Evolutionary conservation across 2,329 filamentous ascomycete genomes (phyloP).

Genomic region (Akanthomyces dipterigenus): DNA sequence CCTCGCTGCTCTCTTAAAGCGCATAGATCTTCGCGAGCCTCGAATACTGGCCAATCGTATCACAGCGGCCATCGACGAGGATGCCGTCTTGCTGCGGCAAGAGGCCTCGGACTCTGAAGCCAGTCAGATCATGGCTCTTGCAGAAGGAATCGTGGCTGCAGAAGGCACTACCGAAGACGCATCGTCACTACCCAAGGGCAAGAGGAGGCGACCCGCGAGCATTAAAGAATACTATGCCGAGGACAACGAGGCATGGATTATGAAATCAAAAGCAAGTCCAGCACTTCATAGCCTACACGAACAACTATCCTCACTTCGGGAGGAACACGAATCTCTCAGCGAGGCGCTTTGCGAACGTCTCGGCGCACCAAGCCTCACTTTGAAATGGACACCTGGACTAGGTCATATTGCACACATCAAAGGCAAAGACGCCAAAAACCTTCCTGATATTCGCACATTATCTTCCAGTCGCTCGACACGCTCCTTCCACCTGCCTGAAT

Average conservation of each 20-base stretch:
- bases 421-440: conserved; percentile 59
- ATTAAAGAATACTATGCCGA: conserved; percentile 53
- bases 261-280: conserved; percentile 62
- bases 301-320: conserved; percentile 52
- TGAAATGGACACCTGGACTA: conserved; percentile 80
- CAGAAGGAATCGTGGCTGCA: conserved; percentile 61
- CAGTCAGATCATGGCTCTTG: conserved; percentile 63
- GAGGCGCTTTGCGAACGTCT: conserved; percentile 56
- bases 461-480: conserved; percentile 77
- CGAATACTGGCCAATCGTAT: conserved; percentile 65
- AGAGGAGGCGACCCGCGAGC: conserved; percentile 38
- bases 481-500: conserved; percentile 76
- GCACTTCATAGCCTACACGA: conserved; percentile 61
- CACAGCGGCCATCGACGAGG: conserved; percentile 78
- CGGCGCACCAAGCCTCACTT: conserved; percentile 57
- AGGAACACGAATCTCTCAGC: conserved; percentile 55
- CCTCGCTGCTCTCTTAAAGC: conserved; percentile 40
- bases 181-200: conserved; percentile 48
- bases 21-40: conserved; percentile 62
- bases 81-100: conserved; percentile 77
- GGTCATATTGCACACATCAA: conserved; percentile 90
- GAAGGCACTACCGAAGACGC: conserved; percentile 57
- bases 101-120: conserved; percentile 67
- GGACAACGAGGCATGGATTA: conserved; percentile 56
- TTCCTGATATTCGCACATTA: conserved; percentile 39